Evolutionary conservation across 495 filamentous ascomycete genomes (phyloP).

Genomic region (Xylaria acuta): DNA sequence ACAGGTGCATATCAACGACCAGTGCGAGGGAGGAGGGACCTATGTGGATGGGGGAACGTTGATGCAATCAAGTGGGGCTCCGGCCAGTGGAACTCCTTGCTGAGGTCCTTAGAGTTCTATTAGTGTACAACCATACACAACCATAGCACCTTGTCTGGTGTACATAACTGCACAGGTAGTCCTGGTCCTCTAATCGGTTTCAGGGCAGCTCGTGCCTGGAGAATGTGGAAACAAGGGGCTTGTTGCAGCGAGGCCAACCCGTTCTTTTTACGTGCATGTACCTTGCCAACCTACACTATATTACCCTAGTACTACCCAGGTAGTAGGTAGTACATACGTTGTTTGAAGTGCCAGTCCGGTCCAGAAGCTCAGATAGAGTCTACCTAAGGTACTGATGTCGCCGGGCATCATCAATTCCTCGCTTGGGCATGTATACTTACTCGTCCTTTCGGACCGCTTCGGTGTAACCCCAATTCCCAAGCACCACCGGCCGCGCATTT

Average conservation of each 20-base stretch:
- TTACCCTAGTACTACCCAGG: no score
- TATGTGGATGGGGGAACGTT: conserved; percentile 30
- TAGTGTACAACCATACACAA: background rate
- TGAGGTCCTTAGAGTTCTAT: conserved; percentile 10
- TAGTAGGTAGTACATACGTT: no score
- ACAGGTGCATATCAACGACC: background rate
- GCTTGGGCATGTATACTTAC: background rate
- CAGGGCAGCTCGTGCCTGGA: conserved; percentile 14
- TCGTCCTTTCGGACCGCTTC: background rate
- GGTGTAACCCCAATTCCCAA: background rate
- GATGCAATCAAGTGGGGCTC: conserved; percentile 42
- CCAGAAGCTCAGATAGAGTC: background rate
- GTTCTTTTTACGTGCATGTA: background rate
- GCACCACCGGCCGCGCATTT: background rate
- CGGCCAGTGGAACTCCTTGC: conserved; percentile 17
- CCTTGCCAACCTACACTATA: background rate
- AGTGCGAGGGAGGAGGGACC: conserved; percentile 36
- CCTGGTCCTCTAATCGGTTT: conserved; percentile 1
- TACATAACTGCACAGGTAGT: no score
- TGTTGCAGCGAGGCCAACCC: background rate
- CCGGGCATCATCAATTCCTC: background rate
- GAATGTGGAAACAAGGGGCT: conserved; percentile 11
- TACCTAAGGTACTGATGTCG: background rate
- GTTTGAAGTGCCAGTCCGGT: background rate
- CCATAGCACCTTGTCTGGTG: background rate